Base-by-base conservation (phyloP, 1,139 yeast species). In the Sugiyamaella sp. region DNA sequence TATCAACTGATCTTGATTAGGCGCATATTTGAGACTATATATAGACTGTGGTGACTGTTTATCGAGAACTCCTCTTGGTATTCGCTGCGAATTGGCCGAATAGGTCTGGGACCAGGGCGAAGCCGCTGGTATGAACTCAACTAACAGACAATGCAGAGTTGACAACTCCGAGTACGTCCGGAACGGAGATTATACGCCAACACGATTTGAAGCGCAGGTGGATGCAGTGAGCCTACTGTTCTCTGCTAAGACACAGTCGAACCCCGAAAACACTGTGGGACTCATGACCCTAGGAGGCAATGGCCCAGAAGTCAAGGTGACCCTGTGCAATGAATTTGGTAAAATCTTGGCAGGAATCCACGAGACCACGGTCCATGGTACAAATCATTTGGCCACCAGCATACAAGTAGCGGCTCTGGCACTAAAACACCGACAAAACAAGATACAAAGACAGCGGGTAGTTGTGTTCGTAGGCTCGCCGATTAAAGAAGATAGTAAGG, bases 391-490 rank as follows among this genome's bases (percentile, higher is more conserved):
- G 57, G 77, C 86, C 33, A 86, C 91, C 47, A 96, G 96, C 14
- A 83, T 93, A 62, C 97, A 91, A 73, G 96, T 93, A 59, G 99
- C 98, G n/a, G 95, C 95, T 64, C 79, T 95, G 66, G 98, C 97
- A 10, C 81, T 93, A 66, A 93, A 90, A 69, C 98, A 93, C 73
- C 89, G 99, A 68, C 97, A 90, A 71, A 90, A 93, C 74, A 89
- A 89, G 71, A 86, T 86, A 8, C 98, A 91, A 69, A 87, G 84
- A 62, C 98, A 91, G 73, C 80, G 99, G 62, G 89, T 95, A 59
- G 80, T 93, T 59, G 89, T 83, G 45, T 93, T 95, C 73, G 91
- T 90, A 40, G 97, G 97, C 25, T 82, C 91, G 54, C 98, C 98
- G 33, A 78, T 95, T 49, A 67, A 67, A 22, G 96, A 88, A 58